Percentiles rank a stretch among this genome's conserved stretches.
These are phyloP conservation scores for Saprolegnia parasitica DNA, from an alignment of 352 stramenopile genomes.

Conservation along the genomic window DNA sequence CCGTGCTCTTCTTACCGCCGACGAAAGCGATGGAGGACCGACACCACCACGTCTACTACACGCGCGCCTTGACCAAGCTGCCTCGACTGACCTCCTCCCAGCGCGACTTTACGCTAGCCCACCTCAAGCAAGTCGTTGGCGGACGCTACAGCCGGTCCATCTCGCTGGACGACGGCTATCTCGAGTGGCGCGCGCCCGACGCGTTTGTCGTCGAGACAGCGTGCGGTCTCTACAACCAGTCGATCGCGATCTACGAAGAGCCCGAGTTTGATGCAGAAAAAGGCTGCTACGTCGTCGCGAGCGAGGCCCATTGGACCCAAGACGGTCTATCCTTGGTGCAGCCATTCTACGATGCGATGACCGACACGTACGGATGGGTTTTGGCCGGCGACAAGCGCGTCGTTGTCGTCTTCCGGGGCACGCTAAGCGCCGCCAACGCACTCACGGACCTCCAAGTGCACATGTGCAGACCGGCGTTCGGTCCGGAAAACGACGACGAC, in stretches of 20 bases:
- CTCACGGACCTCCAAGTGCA: constrained; percentile 17
- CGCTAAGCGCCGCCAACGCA: background rate
- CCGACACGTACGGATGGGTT: constrained; percentile 28
- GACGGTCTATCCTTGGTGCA: constrained; percentile 17
- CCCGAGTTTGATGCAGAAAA: background rate
- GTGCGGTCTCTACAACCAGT: constrained; percentile 22
- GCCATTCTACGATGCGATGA: constrained; percentile 12
- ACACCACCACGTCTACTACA: constrained; percentile 16
- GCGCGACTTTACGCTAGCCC: constrained; percentile 21
- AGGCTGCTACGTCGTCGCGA: constrained; percentile 15
- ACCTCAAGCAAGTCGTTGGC: constrained; percentile 20
- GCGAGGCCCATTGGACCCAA: constrained; percentile 9
- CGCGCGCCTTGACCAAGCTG: constrained; percentile 11
- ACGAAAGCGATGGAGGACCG: too few relatives aligned
- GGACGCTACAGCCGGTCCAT: background rate
- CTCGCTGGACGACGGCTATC: background rate
- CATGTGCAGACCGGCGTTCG: background rate
- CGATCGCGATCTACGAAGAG: constrained; percentile 24
- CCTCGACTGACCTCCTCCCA: constrained; percentile 15
- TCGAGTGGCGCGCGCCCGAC: constrained; percentile 12
- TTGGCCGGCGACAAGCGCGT: constrained; percentile 15
- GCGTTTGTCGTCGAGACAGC: constrained; percentile 25
- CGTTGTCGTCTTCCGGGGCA: constrained; percentile 1
- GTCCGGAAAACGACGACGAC: constrained; percentile 4
- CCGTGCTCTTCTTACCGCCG: constrained; percentile 20